Percentiles rank a stretch among this genome's conserved stretches.
Conservation (phyloP, 2,329 filamentous ascomycete genomes). For the Talaromyces sp. region DNA sequence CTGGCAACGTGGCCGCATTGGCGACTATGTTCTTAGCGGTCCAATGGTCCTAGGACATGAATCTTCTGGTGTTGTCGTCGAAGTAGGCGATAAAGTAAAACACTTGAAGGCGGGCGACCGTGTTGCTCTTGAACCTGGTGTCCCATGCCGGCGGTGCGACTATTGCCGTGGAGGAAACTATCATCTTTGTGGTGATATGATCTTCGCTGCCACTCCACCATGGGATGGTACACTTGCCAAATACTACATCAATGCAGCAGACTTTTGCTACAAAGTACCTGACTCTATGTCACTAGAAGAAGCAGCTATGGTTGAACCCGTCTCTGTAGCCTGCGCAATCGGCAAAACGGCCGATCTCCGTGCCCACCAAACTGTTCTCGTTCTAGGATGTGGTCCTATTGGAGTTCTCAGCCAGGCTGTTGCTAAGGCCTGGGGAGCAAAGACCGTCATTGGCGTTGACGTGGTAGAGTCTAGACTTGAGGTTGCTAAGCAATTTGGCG, state of each 20-base stretch:
- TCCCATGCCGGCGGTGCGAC: constrained; percentile 41
- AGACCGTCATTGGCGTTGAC: constrained; percentile 46
- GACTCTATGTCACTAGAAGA: constrained; percentile 46
- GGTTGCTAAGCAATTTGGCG: constrained; percentile 44
- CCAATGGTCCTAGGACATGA: constrained; percentile 40
- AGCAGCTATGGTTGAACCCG: constrained; percentile 51
- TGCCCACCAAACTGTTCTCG: constrained; percentile 41
- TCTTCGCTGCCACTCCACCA: constrained; percentile 50
- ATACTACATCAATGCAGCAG: constrained; percentile 45
- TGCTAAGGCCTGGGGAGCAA: constrained; percentile 43
- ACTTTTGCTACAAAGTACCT: constrained; percentile 47
- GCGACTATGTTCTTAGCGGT: constrained; percentile 37
- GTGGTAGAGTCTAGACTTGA: constrained; percentile 38
- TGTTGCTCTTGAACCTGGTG: constrained; percentile 48
- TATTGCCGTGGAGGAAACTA: constrained; percentile 40
- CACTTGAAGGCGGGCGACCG: constrained; percentile 42
- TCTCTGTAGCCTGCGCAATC: constrained; percentile 50
- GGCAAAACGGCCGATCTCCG: constrained; percentile 38
- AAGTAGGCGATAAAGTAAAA: constrained; percentile 28
- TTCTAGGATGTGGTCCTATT: constrained; percentile 50
- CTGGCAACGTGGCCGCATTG: constrained; percentile 36
- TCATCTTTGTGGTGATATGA: constrained; percentile 38
- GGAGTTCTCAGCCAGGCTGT: constrained; percentile 46
- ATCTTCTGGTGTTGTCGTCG: constrained; percentile 39
- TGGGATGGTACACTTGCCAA: constrained; percentile 47